These are phyloP conservation scores for Malbranchea zuffiana DNA, from an alignment of 2,329 filamentous ascomycete genomes.

Conservation along the genomic window DNA sequence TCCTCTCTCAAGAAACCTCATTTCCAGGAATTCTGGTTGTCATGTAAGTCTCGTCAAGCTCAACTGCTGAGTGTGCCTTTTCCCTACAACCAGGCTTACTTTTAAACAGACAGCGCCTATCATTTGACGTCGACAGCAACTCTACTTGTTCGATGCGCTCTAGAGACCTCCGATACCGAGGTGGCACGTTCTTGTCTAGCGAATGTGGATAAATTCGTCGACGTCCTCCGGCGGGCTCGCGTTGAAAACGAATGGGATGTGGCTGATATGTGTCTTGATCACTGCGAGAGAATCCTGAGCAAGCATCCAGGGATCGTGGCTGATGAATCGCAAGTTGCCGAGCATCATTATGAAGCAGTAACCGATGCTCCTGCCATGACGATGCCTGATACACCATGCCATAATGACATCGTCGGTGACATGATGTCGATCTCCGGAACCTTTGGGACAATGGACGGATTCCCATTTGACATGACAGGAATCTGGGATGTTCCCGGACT, in stretches of 20 bases:
- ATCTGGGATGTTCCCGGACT: constrained; percentile 36
- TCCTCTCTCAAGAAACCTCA: constrained; percentile 37
- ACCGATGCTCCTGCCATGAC: constrained; percentile 23
- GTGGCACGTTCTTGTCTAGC: constrained; percentile 37
- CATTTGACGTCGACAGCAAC: constrained; percentile 45
- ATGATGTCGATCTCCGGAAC: constrained; percentile 39
- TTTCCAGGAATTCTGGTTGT: constrained; percentile 45
- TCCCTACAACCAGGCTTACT: neutral
- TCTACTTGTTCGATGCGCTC: constrained; percentile 40
- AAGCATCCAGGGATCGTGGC: constrained; percentile 25
- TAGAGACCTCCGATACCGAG: constrained; percentile 40
- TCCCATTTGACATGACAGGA: constrained; percentile 38
- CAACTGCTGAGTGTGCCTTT: too few species aligned
- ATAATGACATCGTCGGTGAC: constrained; percentile 37
- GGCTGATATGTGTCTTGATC: constrained; percentile 44
- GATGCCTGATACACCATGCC: constrained; percentile 34
- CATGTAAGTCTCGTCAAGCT: constrained; percentile 25
- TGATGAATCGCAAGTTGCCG: constrained; percentile 10
- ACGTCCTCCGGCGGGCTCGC: constrained; percentile 37
- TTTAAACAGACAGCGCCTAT: constrained; percentile 37
- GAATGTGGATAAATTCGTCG: constrained; percentile 39
- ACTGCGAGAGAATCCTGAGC: constrained; percentile 37
- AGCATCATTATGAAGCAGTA: neutral
- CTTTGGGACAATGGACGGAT: constrained; percentile 37
- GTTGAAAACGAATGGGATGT: constrained; percentile 46